phyloP scores from a whole-genome alignment of 192 early-diverging fungal genomes.

The Coemansia asiatica region DNA sequence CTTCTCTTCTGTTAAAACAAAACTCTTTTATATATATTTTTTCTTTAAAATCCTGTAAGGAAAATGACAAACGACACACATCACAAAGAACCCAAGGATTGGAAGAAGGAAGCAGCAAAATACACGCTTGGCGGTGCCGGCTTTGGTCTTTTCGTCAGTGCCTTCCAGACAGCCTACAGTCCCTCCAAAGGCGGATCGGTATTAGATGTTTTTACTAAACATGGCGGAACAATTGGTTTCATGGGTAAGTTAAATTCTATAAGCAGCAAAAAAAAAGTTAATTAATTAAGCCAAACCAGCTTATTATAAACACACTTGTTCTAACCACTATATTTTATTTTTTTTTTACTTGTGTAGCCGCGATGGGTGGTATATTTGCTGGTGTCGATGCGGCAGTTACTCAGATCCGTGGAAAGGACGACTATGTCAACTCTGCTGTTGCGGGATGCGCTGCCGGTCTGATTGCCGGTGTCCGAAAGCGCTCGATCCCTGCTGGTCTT shows the following conservation, averaged over 20 bases:
- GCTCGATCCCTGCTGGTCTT: slow-evolving; percentile 64
- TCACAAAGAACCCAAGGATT: slow-evolving; percentile 30
- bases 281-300: neutral
- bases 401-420: slow-evolving; percentile 66
- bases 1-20: slow-evolving; percentile 6
- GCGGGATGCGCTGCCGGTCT: slow-evolving; percentile 74
- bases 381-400: slow-evolving; percentile 61
- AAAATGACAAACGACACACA: slow-evolving; percentile 16
- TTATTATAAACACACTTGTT: neutral
- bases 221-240: slow-evolving; percentile 65
- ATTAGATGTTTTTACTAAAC: slow-evolving; percentile 60
- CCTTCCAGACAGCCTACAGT: slow-evolving; percentile 65
- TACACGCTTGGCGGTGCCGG: slow-evolving; percentile 59
- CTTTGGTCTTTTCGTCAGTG: slow-evolving; percentile 67
- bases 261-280: no score
- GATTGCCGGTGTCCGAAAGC: slow-evolving; percentile 62
- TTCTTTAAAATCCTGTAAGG: neutral
- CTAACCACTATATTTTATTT: neutral
- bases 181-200: slow-evolving; percentile 41
- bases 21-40: neutral
- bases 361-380: slow-evolving; percentile 77
- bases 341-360: slow-evolving; percentile 55
- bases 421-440: slow-evolving; percentile 68
- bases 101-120: slow-evolving; percentile 46
- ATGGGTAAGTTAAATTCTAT: slow-evolving; percentile 61